Percentiles rank a stretch among this genome's conserved stretches.
phyloP scores from a whole-genome alignment of 768 basidiomycete genomes.

The Suillus bovinus region DNA sequence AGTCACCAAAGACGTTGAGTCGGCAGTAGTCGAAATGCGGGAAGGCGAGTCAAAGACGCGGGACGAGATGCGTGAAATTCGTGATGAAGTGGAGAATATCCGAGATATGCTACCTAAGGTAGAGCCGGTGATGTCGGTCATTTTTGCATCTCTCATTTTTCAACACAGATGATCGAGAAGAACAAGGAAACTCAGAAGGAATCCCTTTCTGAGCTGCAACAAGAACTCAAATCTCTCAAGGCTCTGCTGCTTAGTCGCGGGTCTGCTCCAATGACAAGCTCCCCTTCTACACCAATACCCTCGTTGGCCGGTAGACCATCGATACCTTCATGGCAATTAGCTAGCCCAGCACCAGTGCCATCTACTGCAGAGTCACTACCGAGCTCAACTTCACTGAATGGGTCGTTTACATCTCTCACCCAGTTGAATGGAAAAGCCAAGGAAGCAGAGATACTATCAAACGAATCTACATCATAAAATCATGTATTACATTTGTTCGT shows the following conservation, averaged over 20 bases:
- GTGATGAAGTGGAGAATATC: conserved; percentile 87
- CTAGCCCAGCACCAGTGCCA: conserved; percentile 35
- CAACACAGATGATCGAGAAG: conserved; percentile 86
- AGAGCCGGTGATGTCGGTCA: conserved; percentile 13
- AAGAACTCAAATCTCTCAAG: conserved; percentile 94
- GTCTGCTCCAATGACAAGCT: conserved; percentile 44
- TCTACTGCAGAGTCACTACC: conserved; percentile 20
- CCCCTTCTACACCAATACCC: conserved; percentile 51
- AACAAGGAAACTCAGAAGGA: conserved; percentile 83
- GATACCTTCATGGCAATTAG: conserved; percentile 92
- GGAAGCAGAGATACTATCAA: conserved; percentile 38
- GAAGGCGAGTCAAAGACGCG: conserved; percentile 77
- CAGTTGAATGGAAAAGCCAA: conserved; percentile 58
- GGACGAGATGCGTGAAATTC: conserved; percentile 89
- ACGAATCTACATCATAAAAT: conserved; percentile 18
- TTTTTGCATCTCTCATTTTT: conserved; percentile 6
- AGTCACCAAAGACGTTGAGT: conserved; percentile 71
- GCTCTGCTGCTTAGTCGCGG: conserved; percentile 80
- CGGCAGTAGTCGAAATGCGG: conserved; percentile 71
- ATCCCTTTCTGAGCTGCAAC: conserved; percentile 84
- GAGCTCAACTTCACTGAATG: conserved; percentile 16
- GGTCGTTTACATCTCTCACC: conserved; percentile 19
- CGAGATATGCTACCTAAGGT: conserved; percentile 95
- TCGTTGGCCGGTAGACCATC: conserved; percentile 59
- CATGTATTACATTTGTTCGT: not conserved